A percentile compares a stretch with the other conserved stretches of the same genome.
These are phyloP conservation scores for Trypanosoma congolense DNA, from an alignment of 208 protist genomes.

Conservation along the genomic window DNA sequence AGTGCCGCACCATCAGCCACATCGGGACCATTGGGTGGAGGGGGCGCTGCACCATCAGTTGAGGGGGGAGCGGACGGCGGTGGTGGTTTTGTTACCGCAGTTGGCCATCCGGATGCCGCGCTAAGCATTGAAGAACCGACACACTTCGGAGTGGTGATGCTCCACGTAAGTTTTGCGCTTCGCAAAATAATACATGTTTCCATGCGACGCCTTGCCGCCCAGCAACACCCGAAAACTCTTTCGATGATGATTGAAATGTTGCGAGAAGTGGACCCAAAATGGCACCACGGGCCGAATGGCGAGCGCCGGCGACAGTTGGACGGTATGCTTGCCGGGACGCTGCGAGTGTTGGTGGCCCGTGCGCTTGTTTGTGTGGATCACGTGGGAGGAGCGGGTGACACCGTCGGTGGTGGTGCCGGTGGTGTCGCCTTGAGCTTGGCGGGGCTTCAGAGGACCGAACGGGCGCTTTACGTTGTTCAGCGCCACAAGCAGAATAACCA, in stretches of 20 bases:
- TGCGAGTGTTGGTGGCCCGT: slow-evolving; percentile 59
- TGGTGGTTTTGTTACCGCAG: neutral
- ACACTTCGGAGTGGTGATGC: slow-evolving; percentile 72
- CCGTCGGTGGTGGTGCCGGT: slow-evolving; percentile 27
- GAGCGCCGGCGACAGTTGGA: slow-evolving; percentile 26
- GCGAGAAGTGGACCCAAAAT: slow-evolving; percentile 31
- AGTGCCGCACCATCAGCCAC: slow-evolving; percentile 19
- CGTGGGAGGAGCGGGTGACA: slow-evolving; percentile 24
- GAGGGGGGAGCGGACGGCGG: neutral
- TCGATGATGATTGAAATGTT: slow-evolving; percentile 64
- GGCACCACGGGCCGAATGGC: slow-evolving; percentile 19
- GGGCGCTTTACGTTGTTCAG: slow-evolving; percentile 32
- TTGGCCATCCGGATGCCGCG: slow-evolving; percentile 40
- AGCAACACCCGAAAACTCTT: slow-evolving; percentile 48
- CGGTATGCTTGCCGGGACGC: slow-evolving; percentile 57
- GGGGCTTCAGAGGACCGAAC: slow-evolving; percentile 25
- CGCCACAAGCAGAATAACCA: slow-evolving; percentile 5
- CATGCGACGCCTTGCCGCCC: slow-evolving; percentile 52
- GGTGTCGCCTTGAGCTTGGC: slow-evolving; percentile 24
- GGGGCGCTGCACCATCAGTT: neutral
- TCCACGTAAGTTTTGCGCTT: slow-evolving; percentile 81
- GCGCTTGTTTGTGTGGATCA: slow-evolving; percentile 57
- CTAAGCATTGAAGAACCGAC: slow-evolving; percentile 67
- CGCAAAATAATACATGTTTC: slow-evolving; percentile 80
- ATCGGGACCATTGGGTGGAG: neutral